A percentile compares a stretch with the other conserved stretches of the same genome.
phyloP scores from a whole-genome alignment of 805 yeast species.

The Priceomyces fermenticarens region DNA sequence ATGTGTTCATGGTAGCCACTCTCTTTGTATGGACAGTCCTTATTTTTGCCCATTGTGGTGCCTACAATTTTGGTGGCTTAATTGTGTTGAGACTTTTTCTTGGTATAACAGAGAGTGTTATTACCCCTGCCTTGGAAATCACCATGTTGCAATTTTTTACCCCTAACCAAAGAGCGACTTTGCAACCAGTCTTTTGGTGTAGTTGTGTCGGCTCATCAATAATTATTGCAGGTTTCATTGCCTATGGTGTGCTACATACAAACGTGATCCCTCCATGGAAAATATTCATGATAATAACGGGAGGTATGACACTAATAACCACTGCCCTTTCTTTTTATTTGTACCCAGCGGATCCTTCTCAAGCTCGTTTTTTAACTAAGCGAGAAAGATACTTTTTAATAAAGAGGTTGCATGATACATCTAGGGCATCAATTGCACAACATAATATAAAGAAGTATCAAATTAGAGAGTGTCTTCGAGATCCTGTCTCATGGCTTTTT shows the following conservation, averaged over 20 bases:
- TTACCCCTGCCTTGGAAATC: conserved; percentile 32
- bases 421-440: conserved; percentile 32
- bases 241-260: conserved; percentile 33
- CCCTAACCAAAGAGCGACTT: conserved; percentile 42
- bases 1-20: conserved; percentile 33
- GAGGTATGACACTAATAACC: conserved; percentile 44
- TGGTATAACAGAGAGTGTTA: conserved; percentile 37
- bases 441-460: conserved; percentile 44
- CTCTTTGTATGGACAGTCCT: conserved; percentile 44
- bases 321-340: conserved; percentile 16
- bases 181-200: conserved; percentile 53
- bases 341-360: conserved; percentile 55
- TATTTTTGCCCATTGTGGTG: conserved; percentile 46
- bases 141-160: conserved; percentile 54
- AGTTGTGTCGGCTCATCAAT: conserved; percentile 51
- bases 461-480: conserved; percentile 44
- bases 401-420: conserved; percentile 29
- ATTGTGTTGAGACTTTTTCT: conserved; percentile 47
- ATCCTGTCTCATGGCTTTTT: conserved; percentile 24
- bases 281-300: conserved; percentile 52
- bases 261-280: conserved; percentile 42
- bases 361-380: conserved; percentile 41
- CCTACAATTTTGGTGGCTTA: conserved; percentile 44
- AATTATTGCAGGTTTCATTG: conserved; percentile 51
- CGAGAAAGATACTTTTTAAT: conserved; percentile 49